Evolutionary conservation across 495 filamentous ascomycete genomes (phyloP), one percentile per base, ranked within the genome.

Genomic region (Darksidea phi): DNA sequence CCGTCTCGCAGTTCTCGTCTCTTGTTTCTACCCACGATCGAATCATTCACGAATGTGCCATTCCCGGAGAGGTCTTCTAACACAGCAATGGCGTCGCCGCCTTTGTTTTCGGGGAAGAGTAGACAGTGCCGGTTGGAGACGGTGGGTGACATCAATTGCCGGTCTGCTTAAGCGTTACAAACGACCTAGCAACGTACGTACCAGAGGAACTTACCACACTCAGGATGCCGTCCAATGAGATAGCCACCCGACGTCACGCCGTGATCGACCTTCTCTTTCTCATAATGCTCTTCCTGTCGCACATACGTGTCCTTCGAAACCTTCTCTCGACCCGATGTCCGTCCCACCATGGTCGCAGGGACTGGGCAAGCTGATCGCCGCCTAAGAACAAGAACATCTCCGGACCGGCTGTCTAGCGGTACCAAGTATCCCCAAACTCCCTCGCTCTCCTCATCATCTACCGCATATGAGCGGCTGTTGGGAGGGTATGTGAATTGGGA

Each of bases 101-200:
- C 85, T 66, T 85, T 88, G 64, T 90, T 89, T 76, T 97, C 95
- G 37, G 82, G 84, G 69, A 96, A 99, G 45, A 99, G 70, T 12
- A 97, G 76, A 68, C 89, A 95, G 75, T 99, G 94, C 0, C 94
- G 83, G 70, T 99, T 99, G 15, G 95, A 97, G n/a, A 97, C 87
- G 6, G 91, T 88, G 0, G 86, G 85, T 45, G 87, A 84, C 46
- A 91, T 81, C 48, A 97, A 78, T 15, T 88, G 76, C 41, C 93
- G 78, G 74, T 98, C 92, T 95, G 66, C n/a, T 32, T 32, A 46
- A 4, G 12, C 42, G 36, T 68, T 34, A 63, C 57, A 25, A 1
- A 12, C 17, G 20, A 13, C 28, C 21, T n/a, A 10, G 3, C 28
- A 45, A 20, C 6, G n/a, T 20, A 11, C 37, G 57, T 66, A 59